Percentiles rank a stretch among this genome's conserved stretches.
These are phyloP conservation scores for Ascochyta lentis DNA, from an alignment of 2,329 filamentous ascomycete species.

Conservation along the genomic window DNA sequence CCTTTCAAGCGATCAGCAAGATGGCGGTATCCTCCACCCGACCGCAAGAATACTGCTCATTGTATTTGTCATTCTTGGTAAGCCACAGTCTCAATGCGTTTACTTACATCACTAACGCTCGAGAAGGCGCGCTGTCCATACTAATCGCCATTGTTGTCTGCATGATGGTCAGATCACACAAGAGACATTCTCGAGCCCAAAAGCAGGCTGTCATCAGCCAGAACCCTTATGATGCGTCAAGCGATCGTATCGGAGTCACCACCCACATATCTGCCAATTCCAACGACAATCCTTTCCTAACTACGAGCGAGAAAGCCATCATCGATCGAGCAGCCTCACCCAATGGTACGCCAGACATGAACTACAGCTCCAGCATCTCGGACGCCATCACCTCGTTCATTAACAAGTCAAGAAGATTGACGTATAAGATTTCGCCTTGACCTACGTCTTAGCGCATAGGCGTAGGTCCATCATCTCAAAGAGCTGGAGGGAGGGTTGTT, in stretches of 20 bases:
- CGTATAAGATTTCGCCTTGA: slow-evolving; percentile 21
- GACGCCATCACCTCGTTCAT: slow-evolving; percentile 14
- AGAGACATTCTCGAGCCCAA: neutral
- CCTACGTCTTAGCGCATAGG: neutral
- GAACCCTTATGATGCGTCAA: neutral
- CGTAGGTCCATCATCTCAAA: neutral
- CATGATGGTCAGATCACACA: slow-evolving; percentile 6
- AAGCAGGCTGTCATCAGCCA: neutral
- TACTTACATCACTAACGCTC: neutral
- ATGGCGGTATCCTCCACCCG: slow-evolving; percentile 1
- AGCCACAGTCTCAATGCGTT: neutral
- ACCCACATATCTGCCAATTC: slow-evolving; percentile 1
- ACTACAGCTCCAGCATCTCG: neutral
- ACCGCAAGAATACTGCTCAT: slow-evolving; percentile 7
- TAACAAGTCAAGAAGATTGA: slow-evolving; percentile 8
- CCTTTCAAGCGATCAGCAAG: neutral
- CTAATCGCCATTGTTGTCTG: neutral
- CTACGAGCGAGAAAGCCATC: slow-evolving; percentile 12
- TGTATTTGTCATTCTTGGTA: slow-evolving; percentile 10
- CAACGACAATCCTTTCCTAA: slow-evolving; percentile 15
- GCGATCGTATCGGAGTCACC: neutral
- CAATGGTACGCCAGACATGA: neutral
- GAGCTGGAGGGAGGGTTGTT: neutral
- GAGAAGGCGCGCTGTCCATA: slow-evolving; percentile 3
- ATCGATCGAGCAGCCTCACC: neutral